phyloP scores from a whole-genome alignment of 2,329 filamentous ascomycete species.

The Epichloe scottii region DNA sequence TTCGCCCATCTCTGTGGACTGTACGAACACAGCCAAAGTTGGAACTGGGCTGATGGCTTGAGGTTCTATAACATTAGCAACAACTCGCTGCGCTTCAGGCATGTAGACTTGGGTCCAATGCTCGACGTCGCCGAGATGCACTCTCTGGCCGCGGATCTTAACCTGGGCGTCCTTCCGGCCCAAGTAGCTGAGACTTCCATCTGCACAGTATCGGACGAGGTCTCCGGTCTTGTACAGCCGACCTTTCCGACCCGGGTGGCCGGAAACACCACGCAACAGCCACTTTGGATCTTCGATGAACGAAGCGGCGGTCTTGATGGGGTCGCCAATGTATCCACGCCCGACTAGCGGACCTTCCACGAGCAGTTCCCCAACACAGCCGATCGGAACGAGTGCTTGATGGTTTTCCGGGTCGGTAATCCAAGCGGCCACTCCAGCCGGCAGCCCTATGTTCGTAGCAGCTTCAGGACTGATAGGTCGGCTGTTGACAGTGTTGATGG shows the following conservation, averaged over 20 bases:
- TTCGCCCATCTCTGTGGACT: background rate
- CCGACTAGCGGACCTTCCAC: constrained; percentile 34
- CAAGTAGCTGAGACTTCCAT: background rate
- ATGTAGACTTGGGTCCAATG: background rate
- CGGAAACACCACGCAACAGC: constrained; percentile 5
- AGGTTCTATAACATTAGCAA: background rate
- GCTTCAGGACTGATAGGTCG: background rate
- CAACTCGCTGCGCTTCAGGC: background rate
- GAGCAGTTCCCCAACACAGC: constrained; percentile 20
- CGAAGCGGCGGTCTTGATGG: constrained; percentile 16
- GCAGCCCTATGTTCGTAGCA: no score
- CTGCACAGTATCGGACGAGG: constrained; percentile 9
- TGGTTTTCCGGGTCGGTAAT: background rate
- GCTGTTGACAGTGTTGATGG: background rate
- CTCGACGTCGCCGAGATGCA: constrained; percentile 6
- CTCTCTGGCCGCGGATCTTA: constrained; percentile 6
- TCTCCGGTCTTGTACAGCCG: constrained; percentile 11
- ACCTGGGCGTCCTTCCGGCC: constrained; percentile 9
- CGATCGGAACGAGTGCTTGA: background rate
- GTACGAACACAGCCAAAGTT: background rate
- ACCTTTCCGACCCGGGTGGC: constrained; percentile 4
- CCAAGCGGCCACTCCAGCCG: background rate
- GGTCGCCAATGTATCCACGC: constrained; percentile 33
- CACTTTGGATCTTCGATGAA: constrained; percentile 15
- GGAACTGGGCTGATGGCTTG: background rate